phyloP scores from a whole-genome alignment of 352 stramenopile genomes.

The Phytophthora tentaculata region DNA sequence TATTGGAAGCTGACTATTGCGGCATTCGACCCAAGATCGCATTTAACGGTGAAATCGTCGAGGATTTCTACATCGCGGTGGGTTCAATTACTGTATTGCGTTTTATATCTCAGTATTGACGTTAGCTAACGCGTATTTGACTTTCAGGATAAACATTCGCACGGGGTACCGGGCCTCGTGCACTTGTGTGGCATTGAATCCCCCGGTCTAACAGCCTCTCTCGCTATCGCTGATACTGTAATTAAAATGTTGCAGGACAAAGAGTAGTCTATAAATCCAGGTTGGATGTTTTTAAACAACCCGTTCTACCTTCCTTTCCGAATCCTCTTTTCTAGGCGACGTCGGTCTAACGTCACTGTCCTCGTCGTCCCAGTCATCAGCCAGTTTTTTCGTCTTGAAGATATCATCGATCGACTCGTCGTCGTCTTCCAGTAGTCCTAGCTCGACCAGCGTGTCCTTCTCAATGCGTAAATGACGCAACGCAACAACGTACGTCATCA shows the following conservation, averaged over 20 bases:
- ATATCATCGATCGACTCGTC: slow-evolving; percentile 37
- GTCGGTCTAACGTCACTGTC: slow-evolving; percentile 7
- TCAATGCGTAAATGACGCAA: slow-evolving; percentile 52
- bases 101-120: not conserved
- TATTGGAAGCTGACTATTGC: slow-evolving; percentile 94
- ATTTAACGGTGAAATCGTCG: slow-evolving; percentile 55
- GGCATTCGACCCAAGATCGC: slow-evolving; percentile 96
- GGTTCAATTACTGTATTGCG: slow-evolving; percentile 18
- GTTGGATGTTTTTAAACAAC: too few species aligned
- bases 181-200: slow-evolving; percentile 97
- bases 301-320: slow-evolving; percentile 20
- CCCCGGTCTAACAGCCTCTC: slow-evolving; percentile 91
- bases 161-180: slow-evolving; percentile 88
- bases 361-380: slow-evolving; percentile 29
- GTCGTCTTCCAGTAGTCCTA: slow-evolving; percentile 37
- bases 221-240: slow-evolving; percentile 87
- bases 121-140: not conserved
- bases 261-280: too few species aligned
- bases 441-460: slow-evolving; percentile 40
- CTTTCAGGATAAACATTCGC: slow-evolving; percentile 52
- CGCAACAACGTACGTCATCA: slow-evolving; percentile 35
- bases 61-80: slow-evolving; percentile 94
- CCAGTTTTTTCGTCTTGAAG: slow-evolving; percentile 40
- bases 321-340: slow-evolving; percentile 27
- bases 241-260: slow-evolving; percentile 49